Evolutionary conservation across 352 stramenopile species (phyloP), one percentile per base, ranked within the genome.

Genomic region (Globisporangium carolinianum): DNA sequence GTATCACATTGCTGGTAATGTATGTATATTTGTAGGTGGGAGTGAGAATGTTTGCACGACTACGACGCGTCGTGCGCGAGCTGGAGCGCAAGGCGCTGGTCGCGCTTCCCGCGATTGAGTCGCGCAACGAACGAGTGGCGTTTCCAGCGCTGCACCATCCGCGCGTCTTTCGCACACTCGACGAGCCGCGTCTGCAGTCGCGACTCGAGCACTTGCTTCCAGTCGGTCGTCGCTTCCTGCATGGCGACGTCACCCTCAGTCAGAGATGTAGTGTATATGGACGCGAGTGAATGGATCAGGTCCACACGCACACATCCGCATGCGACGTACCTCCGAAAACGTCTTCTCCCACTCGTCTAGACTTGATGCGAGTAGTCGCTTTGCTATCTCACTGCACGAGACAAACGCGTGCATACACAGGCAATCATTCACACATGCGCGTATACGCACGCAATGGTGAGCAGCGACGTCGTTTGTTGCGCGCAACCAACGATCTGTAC

Each of bases 71-170:
- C 24, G 12, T 62, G 54, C 12, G 35, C 35, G 1, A 50, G 48
- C 17, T 48, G 45, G 6, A 57, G 47, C 18, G 58, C 51, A 46
- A 67, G 57, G 36, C 79, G 83, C 61, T 76, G 65, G 32, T 88
- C 72, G 57, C 80, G 59, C 67, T 95, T 95, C 50, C 87, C 79
- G 7, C 85, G 69, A 53, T 95, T 95, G 14, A 91, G 62, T 45
- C 83, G 71, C 55, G 78, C 78, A 15, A 95, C 81, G 55, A 95
- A 95, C 32, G 85, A 93, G 57, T 91, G 68, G 15, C 58, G 67
- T 56, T 93, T 92, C 85, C 85, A 95, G 17, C 77, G 66, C 36
- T 63, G 55, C 6, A 76, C 18, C 36, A 93, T 61, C 12, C 67
- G 58, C 9, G 62, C 63, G 5, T 88, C 74, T 43, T 75, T 76